Evolutionary conservation across 768 basidiomycete species (phyloP).

Genomic region (Russula griseocarnosa): DNA sequence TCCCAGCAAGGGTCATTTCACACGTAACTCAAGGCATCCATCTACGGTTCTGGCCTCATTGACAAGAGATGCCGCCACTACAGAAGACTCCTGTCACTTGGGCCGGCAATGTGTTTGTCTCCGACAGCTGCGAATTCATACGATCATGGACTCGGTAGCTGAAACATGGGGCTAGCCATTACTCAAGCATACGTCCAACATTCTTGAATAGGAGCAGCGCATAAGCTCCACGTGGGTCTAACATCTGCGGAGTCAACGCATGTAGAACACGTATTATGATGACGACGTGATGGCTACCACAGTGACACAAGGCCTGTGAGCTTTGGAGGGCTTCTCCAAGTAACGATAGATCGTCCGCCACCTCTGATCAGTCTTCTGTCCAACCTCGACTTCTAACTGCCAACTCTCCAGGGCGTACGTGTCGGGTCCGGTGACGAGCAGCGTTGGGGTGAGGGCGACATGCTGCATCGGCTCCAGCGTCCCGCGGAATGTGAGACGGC

Average conservation of each 20-base stretch:
- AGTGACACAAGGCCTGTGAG: constrained; percentile 36
- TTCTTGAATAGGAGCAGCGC: neutral
- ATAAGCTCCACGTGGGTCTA: neutral
- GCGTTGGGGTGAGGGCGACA: constrained; percentile 42
- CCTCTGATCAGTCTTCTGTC: constrained; percentile 34
- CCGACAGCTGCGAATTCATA: too few relatives aligned
- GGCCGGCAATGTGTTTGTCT: neutral
- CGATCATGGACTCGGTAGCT: neutral
- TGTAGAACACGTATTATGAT: constrained; percentile 4
- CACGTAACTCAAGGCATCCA: too few relatives aligned
- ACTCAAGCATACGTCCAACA: neutral
- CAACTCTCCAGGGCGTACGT: constrained; percentile 63
- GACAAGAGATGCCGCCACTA: too few relatives aligned
- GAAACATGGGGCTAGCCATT: neutral
- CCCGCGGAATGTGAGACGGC: constrained; percentile 64
- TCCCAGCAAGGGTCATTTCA: too few relatives aligned
- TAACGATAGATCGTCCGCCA: constrained; percentile 43
- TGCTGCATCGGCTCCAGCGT: constrained; percentile 49
- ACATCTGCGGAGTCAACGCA: neutral
- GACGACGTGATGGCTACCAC: constrained; percentile 30
- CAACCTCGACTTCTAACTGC: constrained; percentile 64
- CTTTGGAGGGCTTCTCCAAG: constrained; percentile 37
- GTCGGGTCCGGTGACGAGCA: constrained; percentile 64
- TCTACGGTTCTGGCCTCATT: too few relatives aligned
- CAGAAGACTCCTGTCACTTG: too few relatives aligned